phyloP scores from a whole-genome alignment of 768 basidiomycete species.

The Neoboletus subvelutipes region DNA sequence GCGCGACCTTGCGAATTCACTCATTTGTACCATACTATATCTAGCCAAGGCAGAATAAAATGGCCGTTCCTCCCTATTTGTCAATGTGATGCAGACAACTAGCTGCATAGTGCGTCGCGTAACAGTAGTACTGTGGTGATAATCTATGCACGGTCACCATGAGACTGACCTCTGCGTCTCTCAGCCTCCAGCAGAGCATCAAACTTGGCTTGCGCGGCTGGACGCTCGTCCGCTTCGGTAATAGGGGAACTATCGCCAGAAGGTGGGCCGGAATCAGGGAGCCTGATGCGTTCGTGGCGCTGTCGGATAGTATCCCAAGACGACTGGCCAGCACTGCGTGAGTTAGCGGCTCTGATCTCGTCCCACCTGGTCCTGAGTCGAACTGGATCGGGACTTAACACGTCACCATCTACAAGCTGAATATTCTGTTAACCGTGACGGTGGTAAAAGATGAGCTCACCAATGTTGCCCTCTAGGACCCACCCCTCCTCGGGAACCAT shows the following conservation, averaged over 20 bases:
- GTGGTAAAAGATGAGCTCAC: constrained; percentile 13
- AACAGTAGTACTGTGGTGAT: neutral
- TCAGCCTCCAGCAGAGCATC: constrained; percentile 61
- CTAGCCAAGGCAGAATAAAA: neutral
- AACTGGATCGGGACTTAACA: constrained; percentile 7
- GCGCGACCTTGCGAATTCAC: neutral
- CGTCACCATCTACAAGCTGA: constrained; percentile 6
- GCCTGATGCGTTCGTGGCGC: constrained; percentile 42
- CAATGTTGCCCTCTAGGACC: constrained; percentile 6
- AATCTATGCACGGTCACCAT: constrained; percentile 12
- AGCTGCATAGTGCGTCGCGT: neutral
- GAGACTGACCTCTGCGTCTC: constrained; percentile 37
- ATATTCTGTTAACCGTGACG: neutral
- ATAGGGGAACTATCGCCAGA: constrained; percentile 4
- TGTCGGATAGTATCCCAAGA: constrained; percentile 72
- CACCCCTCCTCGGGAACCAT: constrained; percentile 19
- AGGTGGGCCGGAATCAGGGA: constrained; percentile 13
- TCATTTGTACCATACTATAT: constrained; percentile 7
- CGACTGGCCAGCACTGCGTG: constrained; percentile 42
- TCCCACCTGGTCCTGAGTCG: constrained; percentile 54
- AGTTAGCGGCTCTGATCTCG: constrained; percentile 59
- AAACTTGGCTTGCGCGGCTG: constrained; percentile 53
- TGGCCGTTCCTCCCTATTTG: neutral
- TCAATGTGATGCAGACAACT: neutral
- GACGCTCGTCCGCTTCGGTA: constrained; percentile 34